Conservation (phyloP, 1,284 basidiomycete species). For the Leucoagaricus sp. region DNA sequence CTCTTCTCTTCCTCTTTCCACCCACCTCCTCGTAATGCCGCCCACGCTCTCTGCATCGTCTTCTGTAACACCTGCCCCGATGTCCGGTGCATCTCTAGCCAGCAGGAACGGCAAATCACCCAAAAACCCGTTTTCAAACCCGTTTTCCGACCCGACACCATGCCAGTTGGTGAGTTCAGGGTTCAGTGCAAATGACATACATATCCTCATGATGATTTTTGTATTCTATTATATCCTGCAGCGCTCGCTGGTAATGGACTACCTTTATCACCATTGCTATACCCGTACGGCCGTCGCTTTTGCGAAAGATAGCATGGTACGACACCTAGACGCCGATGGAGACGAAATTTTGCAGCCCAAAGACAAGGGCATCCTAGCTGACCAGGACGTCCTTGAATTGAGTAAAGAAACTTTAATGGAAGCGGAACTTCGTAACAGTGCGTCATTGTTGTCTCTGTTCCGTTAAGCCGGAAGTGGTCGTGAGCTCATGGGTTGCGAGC, state of each 20-base stretch:
- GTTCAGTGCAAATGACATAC: constrained; percentile 6
- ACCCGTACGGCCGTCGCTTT: constrained; percentile 73
- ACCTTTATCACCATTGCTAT: constrained; percentile 76
- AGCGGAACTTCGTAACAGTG: constrained; percentile 61
- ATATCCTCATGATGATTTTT: constrained; percentile 8
- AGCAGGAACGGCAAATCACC: constrained; percentile 7
- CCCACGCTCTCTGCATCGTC: not conserved
- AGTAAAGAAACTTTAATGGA: constrained; percentile 33
- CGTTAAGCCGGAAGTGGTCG: constrained; percentile 1
- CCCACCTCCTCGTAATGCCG: not conserved
- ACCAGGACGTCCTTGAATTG: constrained; percentile 38
- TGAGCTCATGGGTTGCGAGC: not conserved
- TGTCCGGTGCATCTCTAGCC: not conserved
- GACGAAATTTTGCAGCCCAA: constrained; percentile 50
- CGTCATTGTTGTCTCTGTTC: not conserved
- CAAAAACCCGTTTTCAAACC: not conserved
- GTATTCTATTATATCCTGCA: constrained; percentile 31
- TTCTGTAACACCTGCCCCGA: not conserved
- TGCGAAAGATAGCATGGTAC: constrained; percentile 60
- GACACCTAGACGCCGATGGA: constrained; percentile 67
- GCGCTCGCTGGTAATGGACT: constrained; percentile 80
- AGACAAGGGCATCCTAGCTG: constrained; percentile 25
- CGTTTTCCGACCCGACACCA: constrained; percentile 26
- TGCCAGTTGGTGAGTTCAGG: constrained; percentile 32
- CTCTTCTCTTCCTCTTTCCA: constrained; percentile 1